phyloP scores from a whole-genome alignment of 2,329 filamentous ascomycete species.

The Fusarium sterilihyphosum region DNA sequence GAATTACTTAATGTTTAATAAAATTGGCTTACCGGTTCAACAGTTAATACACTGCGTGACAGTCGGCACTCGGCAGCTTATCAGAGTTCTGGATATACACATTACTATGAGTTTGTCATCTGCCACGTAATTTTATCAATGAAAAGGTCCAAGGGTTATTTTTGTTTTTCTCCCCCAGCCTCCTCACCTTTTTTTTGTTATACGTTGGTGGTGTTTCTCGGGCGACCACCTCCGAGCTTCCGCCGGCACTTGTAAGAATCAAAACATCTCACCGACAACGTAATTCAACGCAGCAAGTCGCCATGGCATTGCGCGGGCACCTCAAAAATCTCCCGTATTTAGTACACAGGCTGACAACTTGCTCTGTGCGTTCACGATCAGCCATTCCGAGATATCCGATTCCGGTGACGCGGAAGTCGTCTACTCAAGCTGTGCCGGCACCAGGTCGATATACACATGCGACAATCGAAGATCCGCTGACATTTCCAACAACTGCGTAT shows the following conservation, averaged over 20 bases:
- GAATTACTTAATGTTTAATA: neutral
- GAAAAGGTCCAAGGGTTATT: neutral
- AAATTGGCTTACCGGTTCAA: neutral
- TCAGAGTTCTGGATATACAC: neutral
- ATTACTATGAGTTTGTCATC: too few relatives aligned
- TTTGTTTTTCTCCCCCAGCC: neutral
- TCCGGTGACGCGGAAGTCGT: neutral
- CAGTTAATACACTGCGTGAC: neutral
- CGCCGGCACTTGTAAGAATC: neutral
- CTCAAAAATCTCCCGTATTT: rapidly evolving
- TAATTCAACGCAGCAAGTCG: rapidly evolving
- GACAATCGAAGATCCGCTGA: neutral
- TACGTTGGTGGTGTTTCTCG: neutral
- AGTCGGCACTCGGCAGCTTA: neutral
- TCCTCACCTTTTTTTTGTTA: neutral
- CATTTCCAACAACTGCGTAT: neutral
- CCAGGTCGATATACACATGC: neutral
- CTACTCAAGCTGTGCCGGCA: neutral
- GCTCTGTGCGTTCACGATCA: rapidly evolving
- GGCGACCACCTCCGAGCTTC: neutral
- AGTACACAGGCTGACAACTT: rapidly evolving
- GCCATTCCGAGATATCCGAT: neutral
- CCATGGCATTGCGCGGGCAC: neutral
- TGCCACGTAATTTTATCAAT: neutral
- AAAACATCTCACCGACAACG: neutral